Evolutionary conservation across 179 eudicot genomes (phyloP), one percentile per base, ranked within the genome.

Genomic region (Amaranthus tricolor): DNA sequence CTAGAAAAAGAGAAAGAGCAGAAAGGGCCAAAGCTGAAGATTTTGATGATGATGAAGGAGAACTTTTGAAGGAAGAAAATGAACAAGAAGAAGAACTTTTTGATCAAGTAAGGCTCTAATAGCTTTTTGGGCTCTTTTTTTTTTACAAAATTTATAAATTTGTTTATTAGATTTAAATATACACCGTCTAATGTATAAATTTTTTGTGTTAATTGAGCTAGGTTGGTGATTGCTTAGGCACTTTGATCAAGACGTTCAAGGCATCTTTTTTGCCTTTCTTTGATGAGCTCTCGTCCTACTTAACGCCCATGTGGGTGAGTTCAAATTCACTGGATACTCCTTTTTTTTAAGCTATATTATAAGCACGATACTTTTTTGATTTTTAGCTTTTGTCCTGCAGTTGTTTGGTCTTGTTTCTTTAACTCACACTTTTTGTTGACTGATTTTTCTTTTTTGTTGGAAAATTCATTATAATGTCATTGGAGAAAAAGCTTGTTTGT

Each of bases 31-130:
- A 89, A 74, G 97, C 97, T 66, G 98, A 94, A 82, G 98, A 94
- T 75, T 94, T 94, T 79, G 98, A 94, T 85, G 97, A 93, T n/a
- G 98, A 94, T 81, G 98, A 94, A 84, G 96, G 94, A 69, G 97
- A 92, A 79, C 63, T 94, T 75, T 86, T 92, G 8, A 89, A 72
- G 70, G 97, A 92, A 77, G 98, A 93, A 82, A 91, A 93, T 81
- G 98, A 93, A 79, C 98, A 89, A 79, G 98, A 93, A 76, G 98
- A 94, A 80, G 98, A 89, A 82, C 87, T 95, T 72, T 93, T 95
- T 84, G 97, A 95, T 74, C 97, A 95, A 79, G 99, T 95, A 49
- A 63, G 9, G 43, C 44, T 6, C 40, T 85, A 77, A 74, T 74
- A 45, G 31, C 12, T 8, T 55, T 6, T 12, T 24, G 19, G 55